Base-by-base conservation (phyloP, 2,329 filamentous ascomycete species). In the Geoglossum cookeanum region DNA sequence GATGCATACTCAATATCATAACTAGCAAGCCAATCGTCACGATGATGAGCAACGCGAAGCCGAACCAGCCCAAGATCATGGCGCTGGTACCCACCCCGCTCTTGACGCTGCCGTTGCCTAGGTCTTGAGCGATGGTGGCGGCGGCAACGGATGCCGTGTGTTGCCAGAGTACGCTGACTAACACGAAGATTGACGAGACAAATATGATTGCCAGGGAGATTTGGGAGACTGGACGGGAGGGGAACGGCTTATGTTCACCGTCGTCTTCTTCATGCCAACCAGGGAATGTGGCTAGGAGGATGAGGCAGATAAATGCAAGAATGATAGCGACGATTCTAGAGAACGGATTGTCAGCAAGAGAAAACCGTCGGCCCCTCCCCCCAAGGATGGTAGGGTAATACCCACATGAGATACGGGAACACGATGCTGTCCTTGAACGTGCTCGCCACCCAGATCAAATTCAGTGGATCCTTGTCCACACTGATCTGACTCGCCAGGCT, bases 381-480 rank as follows among this genome's bases (percentile, higher is more conserved):
- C 4, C 8, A 2, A 27, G 51, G 8, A 54, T 8, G 3, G 53
- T 6, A 30, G n/a, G 4, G 30, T 29, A 11, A 13, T 32, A 75
- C 86, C 75, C 70, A 92, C 85, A 98, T 84, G 22, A 98, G 74
- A 67, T 97, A 98, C 8, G 92, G 92, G 68, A 98, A 98, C 49
- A 98, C 91, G 68, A 98, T 92, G 72, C 90, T 91, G 70, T 97
- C 89, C 71, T 97, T 97, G 74, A 98, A 98, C 63, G 94, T 94
- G 64, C 85, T 84, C 29, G 92, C 91, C 57, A 98, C 80, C 92
- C 91, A 98, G 65, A 98, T 90, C 65, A 98, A 74, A 70, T 98
- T 98, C 66, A 98, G 76, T 44, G 92, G 92, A 72, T 98, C 92
- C 70, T 96, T 87, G 66, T 96, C 89, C 47, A 94, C 81, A 22